A percentile compares a stretch with the other conserved stretches of the same genome.
Conservation (phyloP, 768 basidiomycete genomes). For the Neoboletus brunneissimus region DNA sequence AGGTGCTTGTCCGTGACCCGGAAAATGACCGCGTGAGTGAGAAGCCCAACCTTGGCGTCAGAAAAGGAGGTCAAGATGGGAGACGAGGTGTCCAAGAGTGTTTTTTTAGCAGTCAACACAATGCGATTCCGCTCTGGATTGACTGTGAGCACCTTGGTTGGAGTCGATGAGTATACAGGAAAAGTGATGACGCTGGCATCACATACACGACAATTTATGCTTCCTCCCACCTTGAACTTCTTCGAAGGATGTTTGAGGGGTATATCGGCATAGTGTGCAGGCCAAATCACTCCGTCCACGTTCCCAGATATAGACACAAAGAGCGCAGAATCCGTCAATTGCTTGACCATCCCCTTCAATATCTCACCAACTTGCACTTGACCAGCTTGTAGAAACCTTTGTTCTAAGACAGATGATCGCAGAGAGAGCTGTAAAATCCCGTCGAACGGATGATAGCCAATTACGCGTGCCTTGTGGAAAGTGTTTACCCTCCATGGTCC, state of each 20-base stretch:
- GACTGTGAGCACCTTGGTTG: conserved; percentile 73
- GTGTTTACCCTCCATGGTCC: conserved; percentile 81
- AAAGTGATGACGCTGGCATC: not conserved
- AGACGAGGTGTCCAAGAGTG: conserved; percentile 75
- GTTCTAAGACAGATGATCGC: conserved; percentile 76
- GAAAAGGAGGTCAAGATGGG: conserved; percentile 65
- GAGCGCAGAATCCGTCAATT: conserved; percentile 72
- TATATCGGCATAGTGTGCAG: conserved; percentile 94
- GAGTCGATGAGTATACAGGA: not conserved
- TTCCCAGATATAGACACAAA: conserved; percentile 86
- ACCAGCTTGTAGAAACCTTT: conserved; percentile 78
- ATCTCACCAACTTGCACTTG: conserved; percentile 85
- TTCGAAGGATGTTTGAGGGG: conserved; percentile 89
- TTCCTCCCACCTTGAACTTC: conserved; percentile 79
- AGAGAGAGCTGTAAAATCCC: conserved; percentile 87
- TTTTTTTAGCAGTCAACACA: conserved; percentile 87
- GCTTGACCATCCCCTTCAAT: conserved; percentile 86
- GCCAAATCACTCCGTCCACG: conserved; percentile 92
- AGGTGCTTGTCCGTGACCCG: conserved; percentile 78
- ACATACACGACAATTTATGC: conserved; percentile 82
- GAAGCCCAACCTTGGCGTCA: conserved; percentile 64
- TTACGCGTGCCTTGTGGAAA: conserved; percentile 80
- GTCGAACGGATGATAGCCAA: conserved; percentile 82
- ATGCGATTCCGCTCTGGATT: conserved; percentile 81
- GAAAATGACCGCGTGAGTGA: conserved; percentile 82